Evolutionary conservation across 2,329 filamentous ascomycete genomes (phyloP).

Genomic region (Scopulariopsis brevicaulis): DNA sequence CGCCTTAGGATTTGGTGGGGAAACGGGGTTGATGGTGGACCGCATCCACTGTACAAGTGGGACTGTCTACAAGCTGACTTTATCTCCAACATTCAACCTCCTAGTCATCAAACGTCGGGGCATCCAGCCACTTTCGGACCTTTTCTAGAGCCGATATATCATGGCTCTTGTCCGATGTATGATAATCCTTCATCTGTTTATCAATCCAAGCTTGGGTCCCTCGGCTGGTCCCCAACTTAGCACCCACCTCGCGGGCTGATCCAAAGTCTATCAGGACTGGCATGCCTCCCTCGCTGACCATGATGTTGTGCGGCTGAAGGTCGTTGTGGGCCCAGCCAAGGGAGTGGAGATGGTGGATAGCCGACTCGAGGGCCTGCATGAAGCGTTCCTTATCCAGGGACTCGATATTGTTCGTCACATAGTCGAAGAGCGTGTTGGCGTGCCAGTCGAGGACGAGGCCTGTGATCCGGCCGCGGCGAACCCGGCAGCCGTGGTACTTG

Average conservation of each 20-base stretch:
- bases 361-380: conserved; percentile 8
- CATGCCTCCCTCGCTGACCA: conserved; percentile 15
- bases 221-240: background rate
- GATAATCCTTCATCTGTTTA: background rate
- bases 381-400: background rate
- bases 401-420: conserved; percentile 5
- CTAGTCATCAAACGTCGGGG: background rate
- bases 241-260: conserved; percentile 8
- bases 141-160: background rate
- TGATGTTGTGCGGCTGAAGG: conserved; percentile 19
- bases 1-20: too few relatives aligned
- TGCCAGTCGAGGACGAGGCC: conserved; percentile 13
- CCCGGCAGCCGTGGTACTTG: conserved; percentile 15
- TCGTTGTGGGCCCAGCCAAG: conserved; percentile 21
- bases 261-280: conserved; percentile 23
- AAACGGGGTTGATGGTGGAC: too few relatives aligned
- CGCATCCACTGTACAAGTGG: too few relatives aligned
- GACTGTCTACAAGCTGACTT: background rate
- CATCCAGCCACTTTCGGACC: background rate
- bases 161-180: background rate
- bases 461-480: conserved; percentile 12
- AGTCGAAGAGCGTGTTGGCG: conserved; percentile 7
- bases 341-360: conserved; percentile 18
- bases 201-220: background rate
- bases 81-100: background rate